Evolutionary conservation across 2,329 filamentous ascomycete genomes (phyloP), one percentile per base, ranked within the genome.

Genomic region (Botrytis paeoniae): DNA sequence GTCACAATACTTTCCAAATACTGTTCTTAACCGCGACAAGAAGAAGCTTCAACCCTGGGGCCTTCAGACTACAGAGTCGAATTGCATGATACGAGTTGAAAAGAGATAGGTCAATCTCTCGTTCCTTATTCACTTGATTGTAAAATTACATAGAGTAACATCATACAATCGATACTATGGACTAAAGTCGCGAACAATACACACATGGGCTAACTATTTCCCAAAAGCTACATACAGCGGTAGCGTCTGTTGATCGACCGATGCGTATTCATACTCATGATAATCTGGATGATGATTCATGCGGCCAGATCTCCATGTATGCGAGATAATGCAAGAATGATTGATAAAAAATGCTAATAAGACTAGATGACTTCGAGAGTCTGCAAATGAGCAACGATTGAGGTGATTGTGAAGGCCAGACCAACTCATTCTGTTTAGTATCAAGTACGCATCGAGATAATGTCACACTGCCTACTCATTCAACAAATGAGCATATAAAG

Each of bases 51-150:
- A 25, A 25, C 25, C 20, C 0, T 14, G 18, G 7, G 6, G 6
- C 41, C 48, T 51, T n/a, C 10, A n/a, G 48, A 51, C 1, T n/a
- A 4, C 1, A 51, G 48, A 51, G 25, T n/a, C 4, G 1, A 51
- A n/a, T n/a, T 51, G 10, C 22, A n/a, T n/a, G 1, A 14, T n/a
- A 5, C 0, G 0, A 51, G 48, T 12, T 5, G 4, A n/a, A 1
- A 14, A n/a, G 48, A 51, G 10, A 51, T 14, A 51, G 48, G 22
- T n/a, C 0, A 14, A 51, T 51, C 48, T 14, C 22, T 51, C 25
- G 4, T n/a, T 14, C 48, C 10, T 51, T 22, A 10, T 14, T 51
- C 10, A 12, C 1, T n/a, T 51, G 48, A n/a, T n/a, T n/a, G 2
- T 51, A 14, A n/a, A 51, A 14, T 8, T 25, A n/a, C 22, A 6